Percentiles rank a stretch among this genome's conserved stretches.
phyloP scores from a whole-genome alignment of 176 grass and related monocot species.

The Zizania latifolia region DNA sequence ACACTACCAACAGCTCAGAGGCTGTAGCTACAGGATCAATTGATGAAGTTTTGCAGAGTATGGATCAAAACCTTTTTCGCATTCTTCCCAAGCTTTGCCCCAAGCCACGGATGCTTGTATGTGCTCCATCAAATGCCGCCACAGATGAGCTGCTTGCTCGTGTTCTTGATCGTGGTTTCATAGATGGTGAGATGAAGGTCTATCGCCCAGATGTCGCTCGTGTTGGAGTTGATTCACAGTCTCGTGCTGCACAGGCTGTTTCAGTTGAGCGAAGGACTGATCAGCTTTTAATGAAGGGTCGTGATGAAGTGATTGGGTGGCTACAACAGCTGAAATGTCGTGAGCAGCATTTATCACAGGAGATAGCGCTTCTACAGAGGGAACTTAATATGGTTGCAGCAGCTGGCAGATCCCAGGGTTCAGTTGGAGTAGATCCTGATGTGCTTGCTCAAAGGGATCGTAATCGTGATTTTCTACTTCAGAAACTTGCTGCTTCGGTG shows the following conservation, averaged over 20 bases:
- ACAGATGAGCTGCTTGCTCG: conserved; percentile 93
- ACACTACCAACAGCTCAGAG: conserved; percentile 44
- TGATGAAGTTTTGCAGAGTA: conserved; percentile 95
- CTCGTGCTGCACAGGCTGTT: conserved; percentile 96
- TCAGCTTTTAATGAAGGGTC: conserved; percentile 82
- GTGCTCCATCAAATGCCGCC: conserved; percentile 95
- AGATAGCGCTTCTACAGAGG: conserved; percentile 68
- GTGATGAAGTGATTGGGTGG: conserved; percentile 86
- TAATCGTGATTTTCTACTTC: conserved; percentile 70
- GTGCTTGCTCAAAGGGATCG: conserved; percentile 78
- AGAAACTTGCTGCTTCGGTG: conserved; percentile 82
- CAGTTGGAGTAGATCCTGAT: conserved; percentile 97
- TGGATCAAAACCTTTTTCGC: conserved; percentile 95
- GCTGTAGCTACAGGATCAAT: conserved; percentile 67
- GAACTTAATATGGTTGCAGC: conserved; percentile 73
- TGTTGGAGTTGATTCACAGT: conserved; percentile 97
- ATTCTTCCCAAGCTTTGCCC: conserved; percentile 96
- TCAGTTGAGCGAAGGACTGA: conserved; percentile 96
- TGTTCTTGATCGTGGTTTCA: conserved; percentile 96
- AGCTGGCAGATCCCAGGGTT: conserved; percentile 83
- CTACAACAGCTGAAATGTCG: conserved; percentile 83
- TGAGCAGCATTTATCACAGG: conserved; percentile 68
- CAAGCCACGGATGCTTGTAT: conserved; percentile 97
- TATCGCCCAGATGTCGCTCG: conserved; percentile 99
- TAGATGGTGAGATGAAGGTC: conserved; percentile 99